Evolutionary conservation across 2,329 filamentous ascomycete species (phyloP).

Genomic region (Penicillium oxalicum): DNA sequence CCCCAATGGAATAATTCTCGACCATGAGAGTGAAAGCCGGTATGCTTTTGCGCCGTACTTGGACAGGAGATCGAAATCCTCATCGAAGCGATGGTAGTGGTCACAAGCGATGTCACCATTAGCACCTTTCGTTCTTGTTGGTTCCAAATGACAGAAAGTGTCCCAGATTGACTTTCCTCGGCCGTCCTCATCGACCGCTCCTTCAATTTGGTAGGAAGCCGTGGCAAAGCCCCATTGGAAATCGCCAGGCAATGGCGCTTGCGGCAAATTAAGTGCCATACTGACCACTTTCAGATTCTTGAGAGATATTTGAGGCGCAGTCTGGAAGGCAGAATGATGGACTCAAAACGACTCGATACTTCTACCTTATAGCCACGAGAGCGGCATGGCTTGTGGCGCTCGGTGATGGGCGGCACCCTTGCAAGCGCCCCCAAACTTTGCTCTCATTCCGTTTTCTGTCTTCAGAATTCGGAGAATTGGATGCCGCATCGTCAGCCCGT

Average conservation of each 20-base stretch:
- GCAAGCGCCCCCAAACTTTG: too few species aligned
- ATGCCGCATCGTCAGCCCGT: neutral
- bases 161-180: conserved; percentile 36
- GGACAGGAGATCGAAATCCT: conserved; percentile 33
- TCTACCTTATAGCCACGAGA: neutral
- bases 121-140: conserved; percentile 24
- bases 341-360: too few species aligned
- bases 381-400: conserved; percentile 1
- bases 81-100: conserved; percentile 43
- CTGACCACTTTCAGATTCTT: neutral
- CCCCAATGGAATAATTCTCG: conserved; percentile 44
- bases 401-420: neutral
- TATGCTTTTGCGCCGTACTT: conserved; percentile 27
- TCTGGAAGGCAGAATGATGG: too few species aligned
- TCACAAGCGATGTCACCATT: conserved; percentile 46
- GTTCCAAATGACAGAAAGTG: conserved; percentile 29
- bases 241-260: conserved; percentile 19
- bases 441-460: too few species aligned
- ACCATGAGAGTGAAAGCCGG: conserved; percentile 43
- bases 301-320: neutral
- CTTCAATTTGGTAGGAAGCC: conserved; percentile 40
- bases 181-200: conserved; percentile 33
- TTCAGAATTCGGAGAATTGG: neutral
- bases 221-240: conserved; percentile 40
- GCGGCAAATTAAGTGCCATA: neutral